Evolutionary conservation across 2,329 filamentous ascomycete species (phyloP), one percentile per base, ranked within the genome.

Genomic region (Xylariaceae sp.): DNA sequence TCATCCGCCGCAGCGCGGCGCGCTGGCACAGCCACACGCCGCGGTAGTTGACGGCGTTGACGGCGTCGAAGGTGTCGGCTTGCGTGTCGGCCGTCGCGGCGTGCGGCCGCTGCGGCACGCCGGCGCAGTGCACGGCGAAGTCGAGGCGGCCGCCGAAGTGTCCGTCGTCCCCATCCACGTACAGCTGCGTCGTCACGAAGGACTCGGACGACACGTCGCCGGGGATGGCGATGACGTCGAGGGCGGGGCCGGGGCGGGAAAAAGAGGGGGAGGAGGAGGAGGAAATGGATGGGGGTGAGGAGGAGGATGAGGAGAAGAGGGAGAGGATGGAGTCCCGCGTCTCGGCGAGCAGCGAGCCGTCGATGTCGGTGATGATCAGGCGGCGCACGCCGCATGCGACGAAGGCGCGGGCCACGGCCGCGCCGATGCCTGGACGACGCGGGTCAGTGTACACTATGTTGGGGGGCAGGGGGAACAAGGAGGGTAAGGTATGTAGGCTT

Each of bases 361-460:
- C 63, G 35, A 74, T 54, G 42, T 77, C 72, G 10, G 70, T 74
- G 31, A 77, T 68, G 29, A 65, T 68, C 10, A 77, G 59, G n/a
- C 55, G 56, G 0, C 60, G 50, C 47, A 70, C 74, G 10, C 72
- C 71, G 1, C 64, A 63, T 2, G 49, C 53, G 1, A 61, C 69
- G 45, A 77, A 73, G 0, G 61, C 67, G 36, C 53, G 64, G 8
- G 66, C 67, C 2, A 72, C 64, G 1, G 71, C 70, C 3, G 65
- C 67, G 3, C 72, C 73, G 39, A 77, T 77, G 19, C 73, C 72
- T 74, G 23, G n/a, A 23, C n/a, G n/a, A n/a, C n/a, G n/a, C n/a
- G n/a, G n/a, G n/a, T n/a, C n/a, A n/a, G n/a, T n/a, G n/a, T n/a
- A n/a, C n/a, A n/a, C n/a, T n/a, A n/a, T n/a, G n/a, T n/a, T n/a